Conservation (phyloP, 225 moss, liverwort and hornwort genomes). For the Pseudoscleropodium purum region DNA sequence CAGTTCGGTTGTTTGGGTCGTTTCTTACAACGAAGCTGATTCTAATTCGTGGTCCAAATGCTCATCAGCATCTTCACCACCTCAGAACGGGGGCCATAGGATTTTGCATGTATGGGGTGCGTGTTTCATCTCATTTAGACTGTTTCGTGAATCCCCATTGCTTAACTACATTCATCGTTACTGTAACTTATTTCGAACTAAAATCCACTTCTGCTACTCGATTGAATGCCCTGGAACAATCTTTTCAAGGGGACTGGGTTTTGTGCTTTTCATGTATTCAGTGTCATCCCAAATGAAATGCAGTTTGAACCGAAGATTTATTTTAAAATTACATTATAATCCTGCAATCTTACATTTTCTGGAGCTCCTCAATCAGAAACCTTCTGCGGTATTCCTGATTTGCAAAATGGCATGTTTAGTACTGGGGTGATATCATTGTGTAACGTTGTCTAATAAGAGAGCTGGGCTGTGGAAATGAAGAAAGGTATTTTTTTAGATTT, state of each 20-base stretch:
- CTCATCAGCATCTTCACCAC: conserved; percentile 22
- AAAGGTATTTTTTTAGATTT: not conserved
- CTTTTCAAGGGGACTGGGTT: not conserved
- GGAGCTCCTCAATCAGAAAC: not conserved
- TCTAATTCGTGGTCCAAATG: conserved; percentile 23
- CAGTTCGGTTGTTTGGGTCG: not conserved
- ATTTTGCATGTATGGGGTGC: conserved; percentile 59
- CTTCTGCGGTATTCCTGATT: not conserved
- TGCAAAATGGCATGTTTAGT: not conserved
- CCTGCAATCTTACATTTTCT: not conserved
- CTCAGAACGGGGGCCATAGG: conserved; percentile 27
- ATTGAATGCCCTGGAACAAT: not conserved
- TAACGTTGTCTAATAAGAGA: not conserved
- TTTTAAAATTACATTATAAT: not conserved
- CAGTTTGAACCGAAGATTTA: not conserved
- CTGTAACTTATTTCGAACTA: not conserved
- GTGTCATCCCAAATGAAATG: not conserved
- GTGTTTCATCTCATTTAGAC: conserved; percentile 15
- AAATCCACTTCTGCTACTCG: not conserved
- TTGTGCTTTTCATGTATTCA: not conserved
- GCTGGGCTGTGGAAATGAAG: not conserved
- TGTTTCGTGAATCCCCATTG: not conserved
- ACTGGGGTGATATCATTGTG: no score
- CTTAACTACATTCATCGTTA: not conserved
- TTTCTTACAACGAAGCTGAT: conserved; percentile 1